Conservation (phyloP, 2,329 filamentous ascomycete species). For the Colletotrichum eremochloae region DNA sequence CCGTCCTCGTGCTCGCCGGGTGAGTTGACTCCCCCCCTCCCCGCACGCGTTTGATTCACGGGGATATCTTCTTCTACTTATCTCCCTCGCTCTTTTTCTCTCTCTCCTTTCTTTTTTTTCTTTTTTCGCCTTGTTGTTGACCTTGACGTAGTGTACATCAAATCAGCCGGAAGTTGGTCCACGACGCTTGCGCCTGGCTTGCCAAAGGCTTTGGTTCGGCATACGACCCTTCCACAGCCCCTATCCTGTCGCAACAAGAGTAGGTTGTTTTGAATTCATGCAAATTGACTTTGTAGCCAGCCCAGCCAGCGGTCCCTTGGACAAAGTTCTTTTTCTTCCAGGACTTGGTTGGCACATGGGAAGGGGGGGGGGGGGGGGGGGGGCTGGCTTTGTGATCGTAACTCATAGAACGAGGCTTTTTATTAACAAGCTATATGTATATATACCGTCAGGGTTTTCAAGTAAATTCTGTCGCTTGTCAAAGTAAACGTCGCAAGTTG, state of each 20-base stretch:
- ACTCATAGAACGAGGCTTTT: background rate
- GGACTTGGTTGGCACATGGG: too few species aligned
- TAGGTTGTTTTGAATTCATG: background rate
- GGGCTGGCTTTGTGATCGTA: too few species aligned
- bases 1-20: conserved; percentile 31
- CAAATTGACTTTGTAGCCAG: background rate
- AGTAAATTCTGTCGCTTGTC: background rate
- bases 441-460: background rate
- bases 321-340: background rate
- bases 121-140: background rate
- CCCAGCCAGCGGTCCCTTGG: background rate
- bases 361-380: too few species aligned
- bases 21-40: background rate
- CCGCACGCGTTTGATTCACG: background rate
- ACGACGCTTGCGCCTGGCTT: conserved; percentile 20
- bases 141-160: conserved; percentile 1
- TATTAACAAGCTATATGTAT: conserved; percentile 6
- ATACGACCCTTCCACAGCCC: conserved; percentile 6
- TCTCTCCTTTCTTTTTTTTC: too few species aligned
- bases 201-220: conserved; percentile 21
- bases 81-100: too few species aligned
- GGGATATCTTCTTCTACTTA: too few species aligned
- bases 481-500: background rate
- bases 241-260: conserved; percentile 1
- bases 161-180: conserved; percentile 23